phyloP scores from a whole-genome alignment of 2,329 filamentous ascomycete species.

The Talaromyces sp. region DNA sequence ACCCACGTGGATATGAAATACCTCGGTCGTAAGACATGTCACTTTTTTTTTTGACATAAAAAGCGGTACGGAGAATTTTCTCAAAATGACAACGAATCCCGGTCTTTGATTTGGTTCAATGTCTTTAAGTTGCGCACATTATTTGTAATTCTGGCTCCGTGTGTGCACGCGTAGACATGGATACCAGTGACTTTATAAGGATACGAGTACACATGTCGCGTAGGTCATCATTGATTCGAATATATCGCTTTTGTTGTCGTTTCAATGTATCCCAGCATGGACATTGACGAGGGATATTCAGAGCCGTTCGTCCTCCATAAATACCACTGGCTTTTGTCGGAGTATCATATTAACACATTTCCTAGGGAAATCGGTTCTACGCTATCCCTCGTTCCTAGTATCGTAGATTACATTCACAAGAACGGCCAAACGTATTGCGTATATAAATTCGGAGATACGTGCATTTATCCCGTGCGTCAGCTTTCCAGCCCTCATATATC shows the following conservation, averaged over 20 bases:
- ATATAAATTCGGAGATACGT: slow-evolving; percentile 14
- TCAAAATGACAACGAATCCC: neutral
- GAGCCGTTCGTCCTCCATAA: neutral
- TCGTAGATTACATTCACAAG: slow-evolving; percentile 16
- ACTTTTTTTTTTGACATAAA: neutral
- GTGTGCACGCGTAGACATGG: neutral
- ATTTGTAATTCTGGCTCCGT: neutral
- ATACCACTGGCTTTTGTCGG: neutral
- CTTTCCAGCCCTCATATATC: neutral
- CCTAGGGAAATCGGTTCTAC: slow-evolving; percentile 11
- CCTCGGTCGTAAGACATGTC: neutral
- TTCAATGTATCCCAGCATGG: neutral
- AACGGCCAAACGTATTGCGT: slow-evolving; percentile 20
- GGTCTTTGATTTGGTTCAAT: neutral
- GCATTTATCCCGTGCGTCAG: neutral
- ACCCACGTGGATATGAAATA: neutral
- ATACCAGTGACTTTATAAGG: neutral
- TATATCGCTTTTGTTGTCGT: neutral
- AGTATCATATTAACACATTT: neutral
- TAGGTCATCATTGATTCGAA: neutral
- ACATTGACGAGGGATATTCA: slow-evolving; percentile 8
- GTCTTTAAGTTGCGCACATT: neutral
- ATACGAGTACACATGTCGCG: neutral
- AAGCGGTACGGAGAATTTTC: neutral
- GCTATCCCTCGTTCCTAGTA: slow-evolving; percentile 16